Conservation (phyloP, 768 basidiomycete species). For the Suillus fuscotomentosus region DNA sequence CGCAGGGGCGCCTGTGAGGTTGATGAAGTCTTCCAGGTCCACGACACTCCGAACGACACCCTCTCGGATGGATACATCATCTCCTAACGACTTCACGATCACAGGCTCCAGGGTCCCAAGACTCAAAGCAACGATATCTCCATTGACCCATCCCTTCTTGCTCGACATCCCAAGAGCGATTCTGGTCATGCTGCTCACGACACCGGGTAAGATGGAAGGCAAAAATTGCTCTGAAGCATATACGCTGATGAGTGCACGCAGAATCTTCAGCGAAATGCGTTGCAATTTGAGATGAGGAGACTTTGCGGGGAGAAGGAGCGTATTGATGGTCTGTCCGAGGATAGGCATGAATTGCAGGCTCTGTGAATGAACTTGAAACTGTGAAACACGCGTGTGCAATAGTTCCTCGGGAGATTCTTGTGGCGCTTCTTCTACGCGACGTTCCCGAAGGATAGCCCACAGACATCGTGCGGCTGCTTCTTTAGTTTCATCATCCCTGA, state of each 20-base stretch:
- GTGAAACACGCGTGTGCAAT: constrained; percentile 33
- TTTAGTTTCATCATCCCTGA: constrained; percentile 80
- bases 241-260: constrained; percentile 48
- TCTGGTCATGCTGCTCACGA: constrained; percentile 75
- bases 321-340: constrained; percentile 79
- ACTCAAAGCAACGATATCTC: constrained; percentile 59
- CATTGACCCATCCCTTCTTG: constrained; percentile 69
- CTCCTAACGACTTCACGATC: constrained; percentile 61
- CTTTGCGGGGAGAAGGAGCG: constrained; percentile 57
- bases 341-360: constrained; percentile 64
- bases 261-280: constrained; percentile 54
- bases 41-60: constrained; percentile 55
- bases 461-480: constrained; percentile 72
- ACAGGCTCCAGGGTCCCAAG: constrained; percentile 54
- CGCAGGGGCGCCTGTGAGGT: constrained; percentile 22
- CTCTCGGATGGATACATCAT: constrained; percentile 61
- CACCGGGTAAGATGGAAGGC: constrained; percentile 80
- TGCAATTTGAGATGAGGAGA: constrained; percentile 65
- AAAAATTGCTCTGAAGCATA: constrained; percentile 52
- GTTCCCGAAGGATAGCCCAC: constrained; percentile 56
- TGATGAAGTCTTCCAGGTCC: constrained; percentile 62
- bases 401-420: constrained; percentile 22
- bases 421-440: constrained; percentile 40
- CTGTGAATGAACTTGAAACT: constrained; percentile 39
- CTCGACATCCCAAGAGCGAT: constrained; percentile 55